phyloP scores from a whole-genome alignment of 345 rosid genomes.

The Eucalyptus rudis region DNA sequence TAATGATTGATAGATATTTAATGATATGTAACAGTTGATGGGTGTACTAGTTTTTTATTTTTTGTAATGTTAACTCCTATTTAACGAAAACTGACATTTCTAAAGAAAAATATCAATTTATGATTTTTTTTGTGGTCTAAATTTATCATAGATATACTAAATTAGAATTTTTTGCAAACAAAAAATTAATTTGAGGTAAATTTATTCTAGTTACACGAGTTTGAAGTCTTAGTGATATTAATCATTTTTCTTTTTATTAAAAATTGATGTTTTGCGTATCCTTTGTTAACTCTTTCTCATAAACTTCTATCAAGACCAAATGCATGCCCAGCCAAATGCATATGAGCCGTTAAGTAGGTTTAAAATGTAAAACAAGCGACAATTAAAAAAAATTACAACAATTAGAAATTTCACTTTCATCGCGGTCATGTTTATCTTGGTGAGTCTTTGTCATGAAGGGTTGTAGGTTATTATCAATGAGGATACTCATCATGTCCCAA shows the following conservation, averaged over 20 bases:
- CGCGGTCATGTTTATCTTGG: fast-evolving
- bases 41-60: fast-evolving
- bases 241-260: no score
- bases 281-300: not conserved
- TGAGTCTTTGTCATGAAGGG: not conserved
- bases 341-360: not conserved
- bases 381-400: not conserved
- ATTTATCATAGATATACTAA: fast-evolving
- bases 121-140: not conserved
- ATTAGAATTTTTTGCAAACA: no score
- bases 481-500: not conserved
- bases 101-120: fast-evolving
- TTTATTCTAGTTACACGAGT: no score
- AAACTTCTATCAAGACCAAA: not conserved
- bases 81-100: no score
- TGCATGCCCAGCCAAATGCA: not conserved
- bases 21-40: fast-evolving
- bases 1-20: no score
- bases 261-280: not conserved
- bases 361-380: not conserved
- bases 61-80: no score
- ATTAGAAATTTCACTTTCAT: not conserved
- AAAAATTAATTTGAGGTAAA: no score
- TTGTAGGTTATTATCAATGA: fast-evolving
- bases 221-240: no score